Conservation (phyloP, 1,284 basidiomycete genomes). For the Rhodotorula glutinis region DNA sequence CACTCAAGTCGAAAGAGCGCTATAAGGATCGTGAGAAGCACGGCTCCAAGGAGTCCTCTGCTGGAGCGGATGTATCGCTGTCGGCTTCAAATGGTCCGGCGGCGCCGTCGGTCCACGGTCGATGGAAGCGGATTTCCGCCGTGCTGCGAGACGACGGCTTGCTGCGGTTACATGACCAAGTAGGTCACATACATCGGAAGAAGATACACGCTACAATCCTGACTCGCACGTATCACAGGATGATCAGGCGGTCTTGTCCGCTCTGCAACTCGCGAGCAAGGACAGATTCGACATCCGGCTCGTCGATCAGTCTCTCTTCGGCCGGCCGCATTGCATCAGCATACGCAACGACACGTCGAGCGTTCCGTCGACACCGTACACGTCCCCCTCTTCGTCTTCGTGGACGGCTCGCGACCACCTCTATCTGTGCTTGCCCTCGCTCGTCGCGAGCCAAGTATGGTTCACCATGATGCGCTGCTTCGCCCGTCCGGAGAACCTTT, state of each 20-base stretch:
- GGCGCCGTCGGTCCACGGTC: conserved; percentile 8
- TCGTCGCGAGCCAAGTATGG: conserved; percentile 40
- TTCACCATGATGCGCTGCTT: conserved; percentile 42
- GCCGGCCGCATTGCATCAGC: conserved; percentile 38
- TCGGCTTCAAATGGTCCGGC: not conserved
- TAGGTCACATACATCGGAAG: too few relatives aligned
- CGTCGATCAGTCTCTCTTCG: conserved; percentile 41
- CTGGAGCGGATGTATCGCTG: conserved; percentile 1
- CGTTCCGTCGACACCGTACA: conserved; percentile 12
- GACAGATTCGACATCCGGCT: conserved; percentile 38
- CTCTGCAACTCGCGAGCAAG: conserved; percentile 30
- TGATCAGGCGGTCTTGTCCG: conserved; percentile 19
- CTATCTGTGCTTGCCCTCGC: conserved; percentile 37
- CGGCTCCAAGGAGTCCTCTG: not conserved
- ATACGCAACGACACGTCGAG: conserved; percentile 10
- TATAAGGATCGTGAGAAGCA: conserved; percentile 17
- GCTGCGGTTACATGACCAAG: conserved; percentile 33
- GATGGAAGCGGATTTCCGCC: conserved; percentile 23
- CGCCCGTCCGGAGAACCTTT: conserved; percentile 24
- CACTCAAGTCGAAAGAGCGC: not conserved
- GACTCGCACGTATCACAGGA: too few relatives aligned
- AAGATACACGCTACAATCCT: too few relatives aligned
- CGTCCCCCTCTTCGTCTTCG: not conserved
- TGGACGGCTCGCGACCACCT: conserved; percentile 8
- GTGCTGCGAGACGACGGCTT: conserved; percentile 37